These are phyloP conservation scores for Saturnispora sekii DNA, from an alignment of 805 yeast species.

Conservation along the genomic window DNA sequence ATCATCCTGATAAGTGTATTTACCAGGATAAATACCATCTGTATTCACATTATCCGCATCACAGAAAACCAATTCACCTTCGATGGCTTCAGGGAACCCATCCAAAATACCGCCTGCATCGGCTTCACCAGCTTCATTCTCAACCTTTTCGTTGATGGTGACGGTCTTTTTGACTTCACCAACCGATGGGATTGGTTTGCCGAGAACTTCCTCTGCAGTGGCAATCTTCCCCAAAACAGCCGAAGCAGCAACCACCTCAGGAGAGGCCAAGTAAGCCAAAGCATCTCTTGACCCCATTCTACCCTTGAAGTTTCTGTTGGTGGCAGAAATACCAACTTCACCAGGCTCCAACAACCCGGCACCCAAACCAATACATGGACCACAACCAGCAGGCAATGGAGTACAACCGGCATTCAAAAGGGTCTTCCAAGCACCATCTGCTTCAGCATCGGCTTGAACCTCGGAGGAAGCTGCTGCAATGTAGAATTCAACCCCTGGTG, in stretches of 20 bases:
- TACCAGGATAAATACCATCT: conserved; percentile 98
- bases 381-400: conserved; percentile 97
- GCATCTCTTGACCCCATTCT: conserved; percentile 99
- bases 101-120: conserved; percentile 56
- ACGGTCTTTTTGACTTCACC: conserved; percentile 39
- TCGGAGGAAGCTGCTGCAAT: conserved; percentile 95
- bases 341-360: conserved; percentile 90
- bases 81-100: conserved; percentile 84
- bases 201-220: conserved; percentile 77
- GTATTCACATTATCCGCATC: conserved; percentile 97
- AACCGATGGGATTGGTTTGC: conserved; percentile 39
- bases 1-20: conserved; percentile 97
- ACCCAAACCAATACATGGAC: conserved; percentile 98
- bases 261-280: conserved; percentile 89
- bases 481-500: conserved; percentile 87
- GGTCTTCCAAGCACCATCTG: conserved; percentile 84
- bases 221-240: conserved; percentile 94
- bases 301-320: conserved; percentile 97
- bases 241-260: conserved; percentile 97
- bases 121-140: conserved; percentile 20
- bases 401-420: conserved; percentile 88
- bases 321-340: conserved; percentile 96
- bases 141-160: conserved; percentile 26
- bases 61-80: conserved; percentile 89
- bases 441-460: conserved; percentile 89